Evolutionary conservation across 495 filamentous ascomycete species (phyloP).

Genomic region (Barbatosphaeria neglecta): DNA sequence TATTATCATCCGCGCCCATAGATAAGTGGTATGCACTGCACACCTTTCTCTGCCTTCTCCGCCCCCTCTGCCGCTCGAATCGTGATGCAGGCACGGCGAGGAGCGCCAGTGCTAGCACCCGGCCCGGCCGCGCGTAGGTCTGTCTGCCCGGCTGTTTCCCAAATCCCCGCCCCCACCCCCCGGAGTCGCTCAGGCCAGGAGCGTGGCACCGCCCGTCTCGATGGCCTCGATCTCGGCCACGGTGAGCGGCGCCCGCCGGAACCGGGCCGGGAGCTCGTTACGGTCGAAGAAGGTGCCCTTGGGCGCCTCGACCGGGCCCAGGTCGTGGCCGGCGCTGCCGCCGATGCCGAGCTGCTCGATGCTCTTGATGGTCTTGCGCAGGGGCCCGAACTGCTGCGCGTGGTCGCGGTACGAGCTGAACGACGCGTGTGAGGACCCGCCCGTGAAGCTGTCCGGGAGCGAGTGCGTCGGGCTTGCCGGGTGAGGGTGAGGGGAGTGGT

Average conservation of each 20-base stretch:
- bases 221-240: constrained; percentile 87
- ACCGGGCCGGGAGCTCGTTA: constrained; percentile 71
- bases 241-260: constrained; percentile 60
- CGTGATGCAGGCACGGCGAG: no score
- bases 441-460: constrained; percentile 51
- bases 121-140: neutral
- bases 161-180: neutral
- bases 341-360: constrained; percentile 45
- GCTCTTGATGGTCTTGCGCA: constrained; percentile 45
- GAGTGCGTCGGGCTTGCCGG: constrained; percentile 43
- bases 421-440: constrained; percentile 52
- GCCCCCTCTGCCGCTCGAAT: no score
- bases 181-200: constrained; percentile 17
- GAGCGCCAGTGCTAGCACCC: no score
- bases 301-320: constrained; percentile 59
- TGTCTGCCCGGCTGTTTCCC: neutral
- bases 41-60: no score
- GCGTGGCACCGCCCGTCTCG: constrained; percentile 72
- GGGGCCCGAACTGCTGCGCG: constrained; percentile 88
- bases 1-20: neutral
- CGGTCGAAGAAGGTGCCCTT: constrained; percentile 80
- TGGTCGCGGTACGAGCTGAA: constrained; percentile 88
- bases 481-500: constrained; percentile 67
- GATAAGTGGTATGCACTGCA: no score
- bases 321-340: constrained; percentile 47